A percentile compares a stretch with the other conserved stretches of the same genome.
Conservation (phyloP, 768 basidiomycete genomes). For the Podaxis pistillaris region DNA sequence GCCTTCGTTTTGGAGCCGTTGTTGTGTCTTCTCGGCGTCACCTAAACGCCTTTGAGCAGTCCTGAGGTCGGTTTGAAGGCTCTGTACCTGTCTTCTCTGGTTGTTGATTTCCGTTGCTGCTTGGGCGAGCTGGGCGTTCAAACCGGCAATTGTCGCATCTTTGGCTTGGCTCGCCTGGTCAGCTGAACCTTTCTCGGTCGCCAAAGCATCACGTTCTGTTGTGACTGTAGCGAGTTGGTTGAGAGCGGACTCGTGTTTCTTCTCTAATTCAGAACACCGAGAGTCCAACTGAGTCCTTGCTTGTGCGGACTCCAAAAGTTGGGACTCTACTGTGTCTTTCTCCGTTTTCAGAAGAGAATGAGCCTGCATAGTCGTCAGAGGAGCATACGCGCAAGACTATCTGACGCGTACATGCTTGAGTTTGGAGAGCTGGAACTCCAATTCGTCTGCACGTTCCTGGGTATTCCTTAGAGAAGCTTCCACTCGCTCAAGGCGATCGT, state of each 20-base stretch:
- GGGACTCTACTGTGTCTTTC: slow-evolving; percentile 52
- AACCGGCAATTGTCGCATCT: slow-evolving; percentile 44
- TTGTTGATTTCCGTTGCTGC: slow-evolving; percentile 52
- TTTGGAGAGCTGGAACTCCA: slow-evolving; percentile 80
- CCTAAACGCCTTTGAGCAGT: slow-evolving; percentile 65
- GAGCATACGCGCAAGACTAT: slow-evolving; percentile 3
- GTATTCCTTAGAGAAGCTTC: slow-evolving; percentile 74
- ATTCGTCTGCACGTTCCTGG: slow-evolving; percentile 78
- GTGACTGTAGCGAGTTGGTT: slow-evolving; percentile 42
- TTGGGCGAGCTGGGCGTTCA: slow-evolving; percentile 59
- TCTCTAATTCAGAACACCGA: slow-evolving; percentile 46
- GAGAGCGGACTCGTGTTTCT: slow-evolving; percentile 35
- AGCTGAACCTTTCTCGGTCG: slow-evolving; percentile 48
- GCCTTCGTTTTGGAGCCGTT: slow-evolving; percentile 75
- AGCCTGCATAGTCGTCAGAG: slow-evolving; percentile 34
- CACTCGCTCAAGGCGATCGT: slow-evolving; percentile 75
- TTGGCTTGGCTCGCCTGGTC: slow-evolving; percentile 45
- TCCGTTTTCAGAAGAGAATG: slow-evolving; percentile 59
- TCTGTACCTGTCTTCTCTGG: slow-evolving; percentile 56
- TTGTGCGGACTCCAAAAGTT: slow-evolving; percentile 39
- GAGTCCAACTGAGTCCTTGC: slow-evolving; percentile 46
- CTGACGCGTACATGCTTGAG: slow-evolving; percentile 60
- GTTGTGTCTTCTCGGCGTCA: slow-evolving; percentile 69
- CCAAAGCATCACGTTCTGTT: slow-evolving; percentile 46
- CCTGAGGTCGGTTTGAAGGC: slow-evolving; percentile 63